Evolutionary conservation across 106 monocot genomes (phyloP).

Genomic region (Dendrobium huoshanense): DNA sequence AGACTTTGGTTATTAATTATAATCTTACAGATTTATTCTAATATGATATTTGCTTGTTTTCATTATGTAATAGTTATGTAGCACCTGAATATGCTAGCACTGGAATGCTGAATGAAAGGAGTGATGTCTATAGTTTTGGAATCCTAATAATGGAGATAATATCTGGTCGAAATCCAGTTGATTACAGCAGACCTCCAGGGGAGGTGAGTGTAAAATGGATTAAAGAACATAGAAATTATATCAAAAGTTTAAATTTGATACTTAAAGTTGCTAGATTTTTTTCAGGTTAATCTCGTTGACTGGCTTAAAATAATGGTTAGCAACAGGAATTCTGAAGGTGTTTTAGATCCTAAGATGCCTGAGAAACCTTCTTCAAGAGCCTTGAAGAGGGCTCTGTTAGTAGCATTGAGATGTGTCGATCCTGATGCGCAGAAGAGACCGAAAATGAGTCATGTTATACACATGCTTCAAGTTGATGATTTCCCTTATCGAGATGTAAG

Average conservation of each 20-base stretch:
- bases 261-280: background rate
- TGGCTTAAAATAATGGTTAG: slow-evolving; percentile 86
- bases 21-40: background rate
- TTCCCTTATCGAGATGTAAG: slow-evolving; percentile 84
- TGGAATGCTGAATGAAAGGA: slow-evolving; percentile 89
- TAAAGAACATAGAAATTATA: background rate
- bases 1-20: background rate
- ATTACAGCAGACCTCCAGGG: slow-evolving; percentile 74
- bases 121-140: slow-evolving; percentile 91
- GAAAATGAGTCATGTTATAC: slow-evolving; percentile 81
- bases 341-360: slow-evolving; percentile 74
- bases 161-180: slow-evolving; percentile 76
- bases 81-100: slow-evolving; percentile 91
- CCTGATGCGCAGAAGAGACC: slow-evolving; percentile 84
- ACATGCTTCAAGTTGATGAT: slow-evolving; percentile 93
- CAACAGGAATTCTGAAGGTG: slow-evolving; percentile 72
- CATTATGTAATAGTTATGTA: slow-evolving; percentile 52
- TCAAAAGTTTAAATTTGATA: background rate
- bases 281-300: slow-evolving; percentile 81
- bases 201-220: slow-evolving; percentile 38
- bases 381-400: slow-evolving; percentile 65
- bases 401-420: slow-evolving; percentile 77
- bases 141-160: slow-evolving; percentile 95
- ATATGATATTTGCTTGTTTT: background rate
- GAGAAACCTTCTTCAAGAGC: slow-evolving; percentile 75